A percentile compares a stretch with the other conserved stretches of the same genome.
Evolutionary conservation across 371 early-diverging fungal species (phyloP).

Genomic region (Haplosporangium sp.): DNA sequence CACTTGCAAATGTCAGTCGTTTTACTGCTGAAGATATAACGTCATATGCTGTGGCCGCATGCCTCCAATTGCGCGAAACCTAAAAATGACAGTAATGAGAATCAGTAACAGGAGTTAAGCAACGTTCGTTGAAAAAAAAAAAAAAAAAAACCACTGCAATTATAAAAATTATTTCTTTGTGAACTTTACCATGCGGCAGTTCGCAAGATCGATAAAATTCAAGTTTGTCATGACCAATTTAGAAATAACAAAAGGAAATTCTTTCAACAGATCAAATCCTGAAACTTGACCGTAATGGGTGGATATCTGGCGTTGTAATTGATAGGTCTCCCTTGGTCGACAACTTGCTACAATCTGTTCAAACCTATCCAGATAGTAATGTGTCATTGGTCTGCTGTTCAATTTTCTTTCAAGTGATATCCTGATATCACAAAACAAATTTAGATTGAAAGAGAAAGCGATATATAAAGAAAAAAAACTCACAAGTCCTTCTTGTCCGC

Average conservation of each 20-base stretch:
- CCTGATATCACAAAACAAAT: too few species aligned
- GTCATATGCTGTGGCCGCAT: conserved; percentile 17
- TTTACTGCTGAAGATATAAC: conserved; percentile 20
- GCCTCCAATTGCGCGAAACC: conserved; percentile 40
- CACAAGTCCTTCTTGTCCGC: conserved; percentile 41
- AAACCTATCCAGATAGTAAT: conserved; percentile 13
- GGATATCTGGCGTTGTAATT: conserved; percentile 28
- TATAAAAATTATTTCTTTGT: neutral
- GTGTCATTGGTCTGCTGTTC: too few species aligned
- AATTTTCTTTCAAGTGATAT: too few species aligned
- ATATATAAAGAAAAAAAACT: neutral
- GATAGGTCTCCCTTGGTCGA: conserved; percentile 27
- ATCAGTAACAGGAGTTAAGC: neutral
- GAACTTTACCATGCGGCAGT: conserved; percentile 35
- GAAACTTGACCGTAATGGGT: conserved; percentile 16
- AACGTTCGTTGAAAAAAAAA: neutral
- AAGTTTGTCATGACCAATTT: conserved; percentile 16
- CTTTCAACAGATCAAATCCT: conserved; percentile 40
- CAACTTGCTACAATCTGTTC: conserved; percentile 24
- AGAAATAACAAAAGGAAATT: conserved; percentile 15
- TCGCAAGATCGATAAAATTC: conserved; percentile 32
- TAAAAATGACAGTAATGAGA: conserved; percentile 1
- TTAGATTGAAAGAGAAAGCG: too few species aligned
- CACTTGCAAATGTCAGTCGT: conserved; percentile 14
- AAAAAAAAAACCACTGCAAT: neutral